These are phyloP conservation scores for Cornus florida DNA, from an alignment of 148 eudicot genomes.

Conservation along the genomic window DNA sequence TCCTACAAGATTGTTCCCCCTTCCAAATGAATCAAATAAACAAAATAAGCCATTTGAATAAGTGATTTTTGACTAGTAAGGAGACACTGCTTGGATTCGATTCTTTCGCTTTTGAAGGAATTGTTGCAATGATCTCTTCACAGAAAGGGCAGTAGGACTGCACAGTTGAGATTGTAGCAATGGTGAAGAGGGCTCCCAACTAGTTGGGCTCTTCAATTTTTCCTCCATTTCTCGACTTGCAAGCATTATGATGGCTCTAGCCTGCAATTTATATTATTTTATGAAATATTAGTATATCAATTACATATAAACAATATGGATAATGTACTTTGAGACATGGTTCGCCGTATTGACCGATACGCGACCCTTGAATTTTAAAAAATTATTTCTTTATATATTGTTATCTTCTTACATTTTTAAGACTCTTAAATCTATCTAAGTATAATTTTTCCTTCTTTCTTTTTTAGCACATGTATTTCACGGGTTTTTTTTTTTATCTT, in stretches of 20 bases:
- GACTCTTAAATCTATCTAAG: too few relatives aligned
- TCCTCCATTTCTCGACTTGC: conserved; percentile 40
- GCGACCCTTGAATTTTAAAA: too few relatives aligned
- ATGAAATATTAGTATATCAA: too few relatives aligned
- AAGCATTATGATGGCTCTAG: conserved; percentile 38
- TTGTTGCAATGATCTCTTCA: conserved; percentile 46
- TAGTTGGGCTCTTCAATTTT: not conserved
- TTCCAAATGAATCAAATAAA: not conserved
- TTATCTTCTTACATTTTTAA: too few relatives aligned
- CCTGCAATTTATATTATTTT: conserved; percentile 21
- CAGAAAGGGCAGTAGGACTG: conserved; percentile 20
- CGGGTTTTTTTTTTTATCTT: too few relatives aligned
- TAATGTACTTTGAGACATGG: too few relatives aligned
- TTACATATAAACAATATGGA: too few relatives aligned
- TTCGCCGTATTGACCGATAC: too few relatives aligned
- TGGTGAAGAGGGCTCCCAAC: conserved; percentile 2
- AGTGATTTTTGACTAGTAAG: conserved; percentile 25
- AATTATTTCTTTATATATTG: too few relatives aligned
- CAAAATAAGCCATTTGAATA: not conserved
- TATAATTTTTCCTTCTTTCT: too few relatives aligned
- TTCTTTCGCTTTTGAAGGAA: conserved; percentile 43
- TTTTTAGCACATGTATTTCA: too few relatives aligned
- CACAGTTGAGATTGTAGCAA: conserved; percentile 5
- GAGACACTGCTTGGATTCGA: conserved; percentile 29
- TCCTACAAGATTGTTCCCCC: too few relatives aligned